phyloP scores from a whole-genome alignment of 2,329 filamentous ascomycete species.

The Penicillium oxalicum region DNA sequence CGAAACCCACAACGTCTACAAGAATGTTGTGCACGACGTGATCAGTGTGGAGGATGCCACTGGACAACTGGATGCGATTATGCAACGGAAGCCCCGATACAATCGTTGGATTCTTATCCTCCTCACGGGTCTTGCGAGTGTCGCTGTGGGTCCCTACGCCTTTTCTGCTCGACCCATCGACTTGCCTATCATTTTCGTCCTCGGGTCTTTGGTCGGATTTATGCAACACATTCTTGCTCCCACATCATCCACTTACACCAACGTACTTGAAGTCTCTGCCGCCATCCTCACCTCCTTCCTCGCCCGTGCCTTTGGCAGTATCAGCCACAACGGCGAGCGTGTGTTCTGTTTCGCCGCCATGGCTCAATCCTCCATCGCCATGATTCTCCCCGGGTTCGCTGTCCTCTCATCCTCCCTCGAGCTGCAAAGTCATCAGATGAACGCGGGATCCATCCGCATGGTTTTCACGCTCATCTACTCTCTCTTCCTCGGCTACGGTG shows the following conservation, averaged over 20 bases:
- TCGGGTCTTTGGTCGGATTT: constrained; percentile 66
- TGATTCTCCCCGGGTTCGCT: constrained; percentile 63
- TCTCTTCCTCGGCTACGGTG: constrained; percentile 63
- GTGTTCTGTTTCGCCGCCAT: constrained; percentile 60
- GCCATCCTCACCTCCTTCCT: constrained; percentile 61
- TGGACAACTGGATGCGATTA: constrained; percentile 45
- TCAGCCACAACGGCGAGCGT: constrained; percentile 34
- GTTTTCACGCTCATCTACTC: constrained; percentile 60
- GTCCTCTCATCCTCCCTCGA: constrained; percentile 56
- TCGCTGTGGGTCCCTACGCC: constrained; percentile 68
- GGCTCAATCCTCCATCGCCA: constrained; percentile 51
- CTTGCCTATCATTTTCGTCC: constrained; percentile 49
- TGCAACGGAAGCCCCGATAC: constrained; percentile 51
- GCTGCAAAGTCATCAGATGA: constrained; percentile 60
- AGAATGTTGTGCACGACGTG: constrained; percentile 41
- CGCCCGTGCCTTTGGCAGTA: constrained; percentile 60
- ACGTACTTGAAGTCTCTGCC: constrained; percentile 41
- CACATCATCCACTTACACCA: constrained; percentile 58
- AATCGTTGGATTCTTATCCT: constrained; percentile 50
- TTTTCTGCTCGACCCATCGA: constrained; percentile 65
- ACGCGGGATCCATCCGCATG: constrained; percentile 52
- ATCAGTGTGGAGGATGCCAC: constrained; percentile 38
- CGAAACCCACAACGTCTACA: constrained; percentile 41
- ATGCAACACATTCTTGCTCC: constrained; percentile 70
- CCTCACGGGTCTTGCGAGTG: constrained; percentile 68